These are phyloP conservation scores for Monilinia polystroma DNA, from an alignment of 2,329 filamentous ascomycete genomes.

Conservation along the genomic window DNA sequence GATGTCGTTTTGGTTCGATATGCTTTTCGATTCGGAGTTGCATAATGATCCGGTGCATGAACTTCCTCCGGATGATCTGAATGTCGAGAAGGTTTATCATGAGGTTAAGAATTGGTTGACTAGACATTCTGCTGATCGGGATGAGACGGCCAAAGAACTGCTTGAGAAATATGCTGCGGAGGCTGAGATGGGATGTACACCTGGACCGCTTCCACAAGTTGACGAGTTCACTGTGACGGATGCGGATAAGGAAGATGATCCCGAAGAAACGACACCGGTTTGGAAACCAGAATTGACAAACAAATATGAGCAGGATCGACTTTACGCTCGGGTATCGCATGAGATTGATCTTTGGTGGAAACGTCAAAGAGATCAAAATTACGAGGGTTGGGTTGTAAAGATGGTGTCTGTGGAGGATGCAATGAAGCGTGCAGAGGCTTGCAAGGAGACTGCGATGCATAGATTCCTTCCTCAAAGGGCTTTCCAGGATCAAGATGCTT, in stretches of 20 bases:
- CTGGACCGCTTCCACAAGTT: conserved; percentile 34
- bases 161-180: conserved; percentile 53
- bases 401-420: conserved; percentile 63
- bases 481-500: conserved; percentile 42
- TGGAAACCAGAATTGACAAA: conserved; percentile 48
- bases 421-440: conserved; percentile 55
- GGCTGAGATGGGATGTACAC: conserved; percentile 38
- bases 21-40: conserved; percentile 59
- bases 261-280: conserved; percentile 36
- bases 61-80: conserved; percentile 49
- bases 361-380: conserved; percentile 58
- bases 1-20: conserved; percentile 67
- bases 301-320: conserved; percentile 58
- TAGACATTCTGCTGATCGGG: conserved; percentile 56
- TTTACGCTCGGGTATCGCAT: conserved; percentile 60
- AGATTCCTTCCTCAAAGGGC: conserved; percentile 42
- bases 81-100: conserved; percentile 56
- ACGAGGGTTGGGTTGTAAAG: conserved; percentile 55
- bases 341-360: conserved; percentile 68
- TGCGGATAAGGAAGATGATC: conserved; percentile 25
- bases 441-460: conserved; percentile 58
- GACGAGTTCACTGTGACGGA: conserved; percentile 9
- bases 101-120: conserved; percentile 64
- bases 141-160: conserved; percentile 53
- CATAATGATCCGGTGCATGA: conserved; percentile 55